Base-by-base conservation (phyloP, 768 basidiomycete genomes). In the Suillus americanus region DNA sequence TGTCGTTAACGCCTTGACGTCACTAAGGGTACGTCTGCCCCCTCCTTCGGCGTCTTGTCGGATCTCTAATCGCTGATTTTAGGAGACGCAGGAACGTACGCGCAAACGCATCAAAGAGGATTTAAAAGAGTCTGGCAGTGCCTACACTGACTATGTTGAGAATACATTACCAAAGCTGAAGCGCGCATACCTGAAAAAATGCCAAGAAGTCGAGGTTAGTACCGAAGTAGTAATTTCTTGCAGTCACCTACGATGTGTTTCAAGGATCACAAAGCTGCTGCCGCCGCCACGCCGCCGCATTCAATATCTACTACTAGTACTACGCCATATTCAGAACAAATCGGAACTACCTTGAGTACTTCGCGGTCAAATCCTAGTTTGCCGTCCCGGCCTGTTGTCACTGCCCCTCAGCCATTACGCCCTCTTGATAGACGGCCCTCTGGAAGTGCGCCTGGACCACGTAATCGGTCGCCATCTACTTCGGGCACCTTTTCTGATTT, bases 31-130 rank as follows among this genome's bases (percentile, higher is more conserved):
- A 68, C 61, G 72, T 63, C 54, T 50, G 3, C 25, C 23, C 14
- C 60, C 38, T 40, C n/a, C n/a, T 38, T 28, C 54, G 25, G 40
- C 6, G 23, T 40, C 46, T n/a, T 33, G 38, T 62, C 8, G 10
- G 43, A 35, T 61, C 62, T 65, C 63, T 65, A 45, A 14, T 18
- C 63, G 35, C 62, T 59, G 14, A 38, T 64, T 28, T 18, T 65
- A 95, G 93, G 94, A 96, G 69, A 90, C 89, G 13, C 95, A 97
- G 79, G 92, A 94, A 62, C 86, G 95, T 43, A 96, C 94, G n/a
- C 84, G 92, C 55, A 92, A 93, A 73, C 88, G 93, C 33, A 90
- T 97, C 74, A 94, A 91, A 74, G 95, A 97, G 71, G 95, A 96
- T 73, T 76, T 96, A 62, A 95, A 94, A 75, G 87, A 87, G 10